Percentiles rank a stretch among this genome's conserved stretches.
Conservation (phyloP, 1,284 basidiomycete genomes). For the Sanghuangporus sanghuang region DNA sequence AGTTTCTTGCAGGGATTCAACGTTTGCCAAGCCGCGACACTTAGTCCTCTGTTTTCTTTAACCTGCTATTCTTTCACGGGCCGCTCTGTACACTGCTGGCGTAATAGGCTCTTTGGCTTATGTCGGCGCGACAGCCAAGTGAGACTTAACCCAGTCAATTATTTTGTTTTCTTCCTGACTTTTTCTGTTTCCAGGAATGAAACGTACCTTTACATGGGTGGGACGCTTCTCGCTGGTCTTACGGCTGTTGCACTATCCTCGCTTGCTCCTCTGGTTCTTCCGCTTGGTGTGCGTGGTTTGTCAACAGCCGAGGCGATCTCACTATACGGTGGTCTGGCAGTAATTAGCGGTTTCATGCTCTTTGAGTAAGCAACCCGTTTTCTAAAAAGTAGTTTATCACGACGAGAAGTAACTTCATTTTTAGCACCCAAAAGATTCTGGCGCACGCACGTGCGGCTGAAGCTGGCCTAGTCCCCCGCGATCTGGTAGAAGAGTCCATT, state of each 20-base stretch:
- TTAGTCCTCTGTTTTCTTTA: slow-evolving; percentile 84
- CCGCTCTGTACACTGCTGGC: slow-evolving; percentile 85
- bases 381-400: neutral
- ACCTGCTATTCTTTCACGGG: slow-evolving; percentile 81
- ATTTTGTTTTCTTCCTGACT: neutral
- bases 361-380: slow-evolving; percentile 57
- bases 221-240: slow-evolving; percentile 78
- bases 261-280: slow-evolving; percentile 83
- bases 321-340: slow-evolving; percentile 82
- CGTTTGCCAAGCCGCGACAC: slow-evolving; percentile 78
- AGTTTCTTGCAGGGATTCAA: slow-evolving; percentile 65
- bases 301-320: slow-evolving; percentile 76
- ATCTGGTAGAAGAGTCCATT: slow-evolving; percentile 78
- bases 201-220: slow-evolving; percentile 82
- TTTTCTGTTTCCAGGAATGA: slow-evolving; percentile 50
- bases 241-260: slow-evolving; percentile 83
- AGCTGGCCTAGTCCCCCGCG: slow-evolving; percentile 58
- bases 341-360: slow-evolving; percentile 84
- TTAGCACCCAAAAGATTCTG: slow-evolving; percentile 77
- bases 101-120: slow-evolving; percentile 82
- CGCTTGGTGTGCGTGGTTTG: slow-evolving; percentile 72
- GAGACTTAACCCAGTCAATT: slow-evolving; percentile 21
- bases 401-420: neutral
- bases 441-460: slow-evolving; percentile 73
- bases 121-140: slow-evolving; percentile 85